Evolutionary conservation across 2,329 filamentous ascomycete genomes (phyloP), one percentile per base, ranked within the genome.

Genomic region (Colletotrichum tanaceti): DNA sequence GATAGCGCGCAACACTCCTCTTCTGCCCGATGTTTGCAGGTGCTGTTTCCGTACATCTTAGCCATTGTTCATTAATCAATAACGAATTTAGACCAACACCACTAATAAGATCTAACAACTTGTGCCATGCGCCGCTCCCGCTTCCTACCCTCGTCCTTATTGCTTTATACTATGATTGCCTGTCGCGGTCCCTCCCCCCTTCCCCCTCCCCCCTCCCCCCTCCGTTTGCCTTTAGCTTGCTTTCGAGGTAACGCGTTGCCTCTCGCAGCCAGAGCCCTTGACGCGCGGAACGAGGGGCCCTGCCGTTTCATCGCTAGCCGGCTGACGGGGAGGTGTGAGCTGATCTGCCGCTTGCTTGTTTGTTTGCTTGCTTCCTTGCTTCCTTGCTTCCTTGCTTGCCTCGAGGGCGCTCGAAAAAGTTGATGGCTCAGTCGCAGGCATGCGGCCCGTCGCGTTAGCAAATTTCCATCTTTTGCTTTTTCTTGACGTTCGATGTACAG

Each of bases 121-220:
- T 54, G 39, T 63, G 63, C 58, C 50, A 49, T 52, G 58, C 63
- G 54, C 65, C 54, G 41, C 54, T 59, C 49, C 54, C 65, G 61
- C 61, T 50, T 18, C 5, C 9, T 46, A n/a, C 18, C 50, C 38
- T 43, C 44, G 13, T 43, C 22, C 63, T 20, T 41, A 5, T 10
- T 35, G 28, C 28, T 32, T 28, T n/a, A n/a, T 32, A 32, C 28
- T 32, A 9, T 32, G 22, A 20, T 22, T n/a, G 22, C 39, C 24
- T 18, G 47, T 52, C 39, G 13, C 41, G 32, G 28, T 55, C 28
- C 20, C 14, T 14, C 50, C 44, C 28, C 24, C 54, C 38, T 43
- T 58, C n/a, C n/a, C n/a, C n/a, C n/a, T n/a, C n/a, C n/a, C n/a
- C 28, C 20, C 14, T 14, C 50, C 44, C 28, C 24, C 54, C 38